Evolutionary conservation across 495 filamentous ascomycete genomes (phyloP).

Genomic region (Amphirosellinia nigrospora): DNA sequence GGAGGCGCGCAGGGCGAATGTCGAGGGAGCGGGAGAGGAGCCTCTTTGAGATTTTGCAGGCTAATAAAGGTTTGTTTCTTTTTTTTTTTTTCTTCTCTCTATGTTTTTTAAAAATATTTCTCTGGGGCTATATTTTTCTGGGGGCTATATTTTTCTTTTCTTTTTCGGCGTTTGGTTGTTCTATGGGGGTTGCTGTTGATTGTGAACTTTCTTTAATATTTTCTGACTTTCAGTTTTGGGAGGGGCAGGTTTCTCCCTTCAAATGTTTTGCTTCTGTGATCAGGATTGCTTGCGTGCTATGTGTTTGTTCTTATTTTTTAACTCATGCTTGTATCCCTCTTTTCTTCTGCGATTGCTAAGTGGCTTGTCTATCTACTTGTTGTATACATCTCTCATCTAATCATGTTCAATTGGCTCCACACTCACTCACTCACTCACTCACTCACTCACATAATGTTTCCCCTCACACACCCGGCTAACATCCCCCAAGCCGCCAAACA

Average conservation of each 20-base stretch:
- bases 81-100: background rate
- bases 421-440: no score
- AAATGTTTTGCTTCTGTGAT: background rate
- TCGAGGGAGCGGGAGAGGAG: constrained; percentile 66
- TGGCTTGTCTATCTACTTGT: background rate
- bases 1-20: constrained; percentile 51
- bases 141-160: background rate
- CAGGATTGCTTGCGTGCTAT: background rate
- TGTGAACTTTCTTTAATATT: no score
- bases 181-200: no score
- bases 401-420: no score
- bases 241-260: constrained; percentile 1
- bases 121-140: no score
- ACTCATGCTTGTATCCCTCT: background rate
- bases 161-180: no score
- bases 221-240: no score
- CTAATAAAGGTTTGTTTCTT: constrained; percentile 78
- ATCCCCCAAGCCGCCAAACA: constrained; percentile 95
- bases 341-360: background rate
- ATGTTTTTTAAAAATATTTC: background rate
- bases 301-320: background rate
- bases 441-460: no score
- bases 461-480: no score
- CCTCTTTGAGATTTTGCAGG: constrained; percentile 85
- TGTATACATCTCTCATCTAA: background rate